phyloP scores from a whole-genome alignment of 495 filamentous ascomycete species.

The Tuber umbilicatum region DNA sequence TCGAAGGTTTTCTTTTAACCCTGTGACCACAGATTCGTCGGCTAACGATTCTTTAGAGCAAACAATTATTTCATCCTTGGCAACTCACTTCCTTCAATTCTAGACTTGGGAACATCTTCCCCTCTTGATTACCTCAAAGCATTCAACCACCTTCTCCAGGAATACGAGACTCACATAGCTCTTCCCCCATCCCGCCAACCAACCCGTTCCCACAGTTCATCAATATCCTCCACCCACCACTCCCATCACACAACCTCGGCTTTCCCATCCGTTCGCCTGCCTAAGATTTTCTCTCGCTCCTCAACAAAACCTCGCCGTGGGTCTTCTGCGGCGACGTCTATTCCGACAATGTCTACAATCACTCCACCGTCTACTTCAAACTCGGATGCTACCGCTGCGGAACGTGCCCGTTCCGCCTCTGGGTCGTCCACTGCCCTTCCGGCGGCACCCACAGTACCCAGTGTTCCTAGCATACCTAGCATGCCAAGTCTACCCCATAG shows the following conservation, averaged over 20 bases:
- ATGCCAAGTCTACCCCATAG: not conserved
- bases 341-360: constrained; percentile 23
- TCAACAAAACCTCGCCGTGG: constrained; percentile 38
- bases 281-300: constrained; percentile 39
- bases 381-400: constrained; percentile 19
- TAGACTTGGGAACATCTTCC: constrained; percentile 72
- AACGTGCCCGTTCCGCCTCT: constrained; percentile 35
- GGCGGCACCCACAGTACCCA: constrained; percentile 14
- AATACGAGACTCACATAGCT: constrained; percentile 75
- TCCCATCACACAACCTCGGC: constrained; percentile 27
- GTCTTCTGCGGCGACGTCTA: constrained; percentile 28
- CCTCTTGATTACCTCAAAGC: constrained; percentile 78
- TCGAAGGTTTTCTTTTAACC: constrained; percentile 47
- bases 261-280: constrained; percentile 31
- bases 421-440: constrained; percentile 24
- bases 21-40: not conserved
- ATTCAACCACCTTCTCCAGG: constrained; percentile 74
- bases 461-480: constrained; percentile 14
- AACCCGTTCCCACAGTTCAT: constrained; percentile 31
- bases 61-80: constrained; percentile 91
- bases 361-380: constrained; percentile 16
- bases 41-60: constrained; percentile 47
- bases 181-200: constrained; percentile 32
- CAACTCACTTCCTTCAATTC: constrained; percentile 77
- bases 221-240: constrained; percentile 26